A percentile compares a stretch with the other conserved stretches of the same genome.
Evolutionary conservation across 2,329 filamentous ascomycete genomes (phyloP).

Genomic region (Colletotrichum zoysiae): DNA sequence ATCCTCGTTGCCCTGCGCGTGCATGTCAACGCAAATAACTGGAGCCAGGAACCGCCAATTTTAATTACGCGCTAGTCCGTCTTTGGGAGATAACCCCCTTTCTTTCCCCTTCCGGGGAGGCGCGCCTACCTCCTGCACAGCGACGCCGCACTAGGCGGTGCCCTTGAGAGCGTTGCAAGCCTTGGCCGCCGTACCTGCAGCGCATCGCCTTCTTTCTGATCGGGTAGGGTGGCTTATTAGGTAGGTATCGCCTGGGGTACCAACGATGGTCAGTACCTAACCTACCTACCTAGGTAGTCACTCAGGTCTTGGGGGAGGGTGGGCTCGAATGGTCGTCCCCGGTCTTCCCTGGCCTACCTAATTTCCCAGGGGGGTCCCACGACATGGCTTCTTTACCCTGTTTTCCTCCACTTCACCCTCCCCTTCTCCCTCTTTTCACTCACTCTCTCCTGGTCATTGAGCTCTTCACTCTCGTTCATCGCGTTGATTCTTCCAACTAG

Average conservation of each 20-base stretch:
- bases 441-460: slow-evolving; percentile 33
- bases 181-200: slow-evolving; percentile 37
- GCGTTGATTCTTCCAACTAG: slow-evolving; percentile 42
- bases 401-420: slow-evolving; percentile 40
- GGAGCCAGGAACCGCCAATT: slow-evolving; percentile 29
- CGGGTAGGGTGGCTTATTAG: not conserved
- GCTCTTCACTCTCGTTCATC: slow-evolving; percentile 38
- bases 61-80: slow-evolving; percentile 20
- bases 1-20: slow-evolving; percentile 3
- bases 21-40: slow-evolving; percentile 33
- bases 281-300: too few relatives aligned
- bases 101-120: slow-evolving; percentile 29
- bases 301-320: slow-evolving; percentile 13
- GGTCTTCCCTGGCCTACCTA: slow-evolving; percentile 30
- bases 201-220: slow-evolving; percentile 33
- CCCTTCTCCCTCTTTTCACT: slow-evolving; percentile 40
- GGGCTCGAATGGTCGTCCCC: slow-evolving; percentile 30
- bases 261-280: too few relatives aligned
- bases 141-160: slow-evolving; percentile 1
- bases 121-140: slow-evolving; percentile 16
- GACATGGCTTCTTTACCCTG: slow-evolving; percentile 41
- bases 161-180: slow-evolving; percentile 17
- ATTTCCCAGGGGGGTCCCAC: slow-evolving; percentile 40
- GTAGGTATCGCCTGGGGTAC: slow-evolving; percentile 13
- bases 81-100: slow-evolving; percentile 27